phyloP scores from a whole-genome alignment of 2,329 filamentous ascomycete genomes.

The Aspergillus flavus region DNA sequence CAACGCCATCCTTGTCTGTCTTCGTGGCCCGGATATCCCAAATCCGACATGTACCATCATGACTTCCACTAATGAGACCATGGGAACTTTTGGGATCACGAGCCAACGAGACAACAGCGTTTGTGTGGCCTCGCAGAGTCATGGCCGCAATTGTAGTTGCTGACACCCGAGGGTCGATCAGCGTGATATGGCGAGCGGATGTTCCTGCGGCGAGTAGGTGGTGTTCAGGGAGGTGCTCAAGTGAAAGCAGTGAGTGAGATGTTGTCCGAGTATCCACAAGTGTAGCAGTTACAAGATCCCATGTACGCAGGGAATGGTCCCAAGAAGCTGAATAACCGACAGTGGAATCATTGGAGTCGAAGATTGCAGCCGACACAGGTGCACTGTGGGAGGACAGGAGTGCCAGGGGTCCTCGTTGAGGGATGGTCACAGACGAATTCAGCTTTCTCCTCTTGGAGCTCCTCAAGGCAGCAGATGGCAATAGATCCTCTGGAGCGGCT shows the following conservation, averaged over 20 bases:
- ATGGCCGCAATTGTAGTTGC: slow-evolving; percentile 77
- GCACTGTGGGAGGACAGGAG: slow-evolving; percentile 72
- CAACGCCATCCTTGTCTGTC: slow-evolving; percentile 61
- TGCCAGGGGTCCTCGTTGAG: slow-evolving; percentile 77
- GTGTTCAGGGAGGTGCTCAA: slow-evolving; percentile 71
- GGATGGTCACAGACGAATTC: slow-evolving; percentile 57
- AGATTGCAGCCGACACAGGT: slow-evolving; percentile 76
- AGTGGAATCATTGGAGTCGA: slow-evolving; percentile 81
- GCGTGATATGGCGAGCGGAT: slow-evolving; percentile 80
- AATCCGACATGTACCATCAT: slow-evolving; percentile 88
- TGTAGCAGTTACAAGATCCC: slow-evolving; percentile 80
- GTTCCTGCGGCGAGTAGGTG: slow-evolving; percentile 73
- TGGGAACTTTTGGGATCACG: slow-evolving; percentile 70
- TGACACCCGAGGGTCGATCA: slow-evolving; percentile 86
- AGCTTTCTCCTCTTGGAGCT: slow-evolving; percentile 77
- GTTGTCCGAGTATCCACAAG: slow-evolving; percentile 83
- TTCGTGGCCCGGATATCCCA: slow-evolving; percentile 81
- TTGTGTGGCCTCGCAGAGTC: slow-evolving; percentile 88
- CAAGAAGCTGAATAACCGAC: slow-evolving; percentile 90
- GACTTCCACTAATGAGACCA: slow-evolving; percentile 83
- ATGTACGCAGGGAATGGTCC: slow-evolving; percentile 87
- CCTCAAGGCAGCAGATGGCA: slow-evolving; percentile 66
- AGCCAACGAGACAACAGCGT: slow-evolving; percentile 65
- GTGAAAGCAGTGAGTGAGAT: slow-evolving; percentile 77
- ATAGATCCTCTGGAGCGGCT: slow-evolving; percentile 67